phyloP scores from a whole-genome alignment of 495 filamentous ascomycete species.

The Hypomontagnella submonticulosa region DNA sequence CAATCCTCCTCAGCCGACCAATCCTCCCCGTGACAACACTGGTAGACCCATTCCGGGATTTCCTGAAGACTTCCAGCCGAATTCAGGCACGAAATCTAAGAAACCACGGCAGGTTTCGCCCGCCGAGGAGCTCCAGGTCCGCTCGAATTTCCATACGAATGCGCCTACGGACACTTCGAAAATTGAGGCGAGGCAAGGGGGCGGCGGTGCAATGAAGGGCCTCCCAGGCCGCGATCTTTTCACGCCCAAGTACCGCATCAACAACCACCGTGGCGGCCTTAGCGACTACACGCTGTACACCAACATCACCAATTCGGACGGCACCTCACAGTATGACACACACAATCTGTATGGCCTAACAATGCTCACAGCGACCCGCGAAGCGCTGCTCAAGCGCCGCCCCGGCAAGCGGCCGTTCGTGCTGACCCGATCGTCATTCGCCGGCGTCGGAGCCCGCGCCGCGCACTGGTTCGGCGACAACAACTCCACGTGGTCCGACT shows the following conservation, averaged over 20 bases:
- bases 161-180: slow-evolving; percentile 6
- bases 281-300: slow-evolving; percentile 73
- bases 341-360: slow-evolving; percentile 77
- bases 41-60: slow-evolving; percentile 74
- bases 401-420: slow-evolving; percentile 75
- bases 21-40: slow-evolving; percentile 59
- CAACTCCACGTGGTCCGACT: slow-evolving; percentile 75
- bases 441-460: slow-evolving; percentile 77
- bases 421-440: slow-evolving; percentile 86
- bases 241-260: slow-evolving; percentile 76
- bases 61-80: slow-evolving; percentile 72
- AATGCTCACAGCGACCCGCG: slow-evolving; percentile 75
- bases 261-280: slow-evolving; percentile 67
- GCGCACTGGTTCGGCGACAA: slow-evolving; percentile 94
- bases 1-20: slow-evolving; percentile 71
- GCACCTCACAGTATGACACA: slow-evolving; percentile 68
- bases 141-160: slow-evolving; percentile 67
- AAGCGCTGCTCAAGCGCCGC: slow-evolving; percentile 73
- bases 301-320: slow-evolving; percentile 71
- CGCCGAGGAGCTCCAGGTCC: too few species aligned
- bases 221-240: slow-evolving; percentile 73
- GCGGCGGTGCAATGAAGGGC: slow-evolving; percentile 60
- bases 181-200: slow-evolving; percentile 12
- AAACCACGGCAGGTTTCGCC: neutral
- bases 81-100: slow-evolving; percentile 11